Conservation (phyloP, 1,284 basidiomycete genomes). For the Naganishia albida region DNA sequence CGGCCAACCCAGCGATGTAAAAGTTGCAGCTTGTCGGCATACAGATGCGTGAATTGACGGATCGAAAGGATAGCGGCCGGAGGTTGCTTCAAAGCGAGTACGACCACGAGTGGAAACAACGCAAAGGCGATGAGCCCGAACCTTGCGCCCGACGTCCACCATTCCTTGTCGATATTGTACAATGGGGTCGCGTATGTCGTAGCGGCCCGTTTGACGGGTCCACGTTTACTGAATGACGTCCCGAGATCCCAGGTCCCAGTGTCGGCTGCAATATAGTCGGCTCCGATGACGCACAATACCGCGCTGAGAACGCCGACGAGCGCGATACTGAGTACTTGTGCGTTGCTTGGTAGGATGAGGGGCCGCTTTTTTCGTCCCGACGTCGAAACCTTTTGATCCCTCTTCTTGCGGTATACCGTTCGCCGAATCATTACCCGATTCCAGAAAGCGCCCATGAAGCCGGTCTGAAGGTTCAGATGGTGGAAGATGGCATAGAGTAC, state of each 20-base stretch:
- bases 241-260: conserved; percentile 57
- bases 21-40: conserved; percentile 74
- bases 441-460: conserved; percentile 44
- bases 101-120: conserved; percentile 71
- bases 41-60: conserved; percentile 66
- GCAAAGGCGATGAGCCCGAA: conserved; percentile 77
- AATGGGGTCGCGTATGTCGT: conserved; percentile 49
- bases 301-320: conserved; percentile 57
- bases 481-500: conserved; percentile 46
- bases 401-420: conserved; percentile 25
- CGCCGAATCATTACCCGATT: conserved; percentile 45
- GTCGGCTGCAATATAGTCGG: conserved; percentile 70
- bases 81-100: conserved; percentile 76
- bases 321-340: conserved; percentile 60
- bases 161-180: conserved; percentile 69
- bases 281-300: conserved; percentile 63
- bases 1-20: conserved; percentile 73
- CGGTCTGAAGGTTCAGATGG: conserved; percentile 46
- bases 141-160: conserved; percentile 75
- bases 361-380: conserved; percentile 53
- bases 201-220: conserved; percentile 28
- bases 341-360: conserved; percentile 63
- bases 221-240: conserved; percentile 39
- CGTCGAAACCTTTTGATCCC: conserved; percentile 34
- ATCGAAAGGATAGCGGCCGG: conserved; percentile 79